phyloP scores from a whole-genome alignment of 1,139 yeast species.

The Diutina mesorugosa region DNA sequence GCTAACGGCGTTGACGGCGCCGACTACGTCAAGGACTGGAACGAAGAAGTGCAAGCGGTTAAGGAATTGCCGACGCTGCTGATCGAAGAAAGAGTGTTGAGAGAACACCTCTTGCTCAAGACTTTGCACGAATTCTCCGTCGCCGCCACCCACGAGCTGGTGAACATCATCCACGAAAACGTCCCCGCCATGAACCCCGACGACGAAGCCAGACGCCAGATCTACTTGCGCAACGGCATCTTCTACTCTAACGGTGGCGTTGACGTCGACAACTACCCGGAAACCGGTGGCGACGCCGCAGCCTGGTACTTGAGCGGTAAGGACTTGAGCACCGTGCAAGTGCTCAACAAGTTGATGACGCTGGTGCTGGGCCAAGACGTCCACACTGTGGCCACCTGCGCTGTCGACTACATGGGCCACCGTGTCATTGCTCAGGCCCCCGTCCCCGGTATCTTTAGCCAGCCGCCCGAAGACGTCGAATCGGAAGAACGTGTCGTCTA shows the following conservation, averaged over 20 bases:
- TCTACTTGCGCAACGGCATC: slow-evolving; percentile 70
- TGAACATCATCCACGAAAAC: slow-evolving; percentile 63
- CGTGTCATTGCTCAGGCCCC: slow-evolving; percentile 90
- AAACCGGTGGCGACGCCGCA: slow-evolving; percentile 73
- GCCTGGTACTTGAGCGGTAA: slow-evolving; percentile 72
- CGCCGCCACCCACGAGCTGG: slow-evolving; percentile 70
- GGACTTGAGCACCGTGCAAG: slow-evolving; percentile 64
- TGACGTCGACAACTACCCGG: slow-evolving; percentile 16
- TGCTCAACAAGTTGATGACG: slow-evolving; percentile 63
- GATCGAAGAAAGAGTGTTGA: slow-evolving; percentile 54
- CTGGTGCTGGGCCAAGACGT: slow-evolving; percentile 24
- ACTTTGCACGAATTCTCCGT: slow-evolving; percentile 68
- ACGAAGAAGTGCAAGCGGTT: slow-evolving; percentile 77
- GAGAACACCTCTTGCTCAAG: slow-evolving; percentile 66
- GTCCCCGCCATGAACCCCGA: slow-evolving; percentile 69
- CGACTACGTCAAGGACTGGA: slow-evolving; percentile 63
- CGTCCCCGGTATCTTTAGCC: slow-evolving; percentile 83
- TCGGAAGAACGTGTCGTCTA: slow-evolving; percentile 43
- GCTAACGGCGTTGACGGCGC: slow-evolving; percentile 48
- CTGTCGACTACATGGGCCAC: slow-evolving; percentile 81
- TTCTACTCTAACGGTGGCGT: slow-evolving; percentile 49
- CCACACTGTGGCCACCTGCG: slow-evolving; percentile 1
- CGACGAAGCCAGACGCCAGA: slow-evolving; percentile 47
- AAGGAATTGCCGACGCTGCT: slow-evolving; percentile 52
- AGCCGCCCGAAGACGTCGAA: slow-evolving; percentile 15